These are phyloP conservation scores for Rhododendron mucronatum DNA, from an alignment of 148 eudicot species.

Conservation along the genomic window DNA sequence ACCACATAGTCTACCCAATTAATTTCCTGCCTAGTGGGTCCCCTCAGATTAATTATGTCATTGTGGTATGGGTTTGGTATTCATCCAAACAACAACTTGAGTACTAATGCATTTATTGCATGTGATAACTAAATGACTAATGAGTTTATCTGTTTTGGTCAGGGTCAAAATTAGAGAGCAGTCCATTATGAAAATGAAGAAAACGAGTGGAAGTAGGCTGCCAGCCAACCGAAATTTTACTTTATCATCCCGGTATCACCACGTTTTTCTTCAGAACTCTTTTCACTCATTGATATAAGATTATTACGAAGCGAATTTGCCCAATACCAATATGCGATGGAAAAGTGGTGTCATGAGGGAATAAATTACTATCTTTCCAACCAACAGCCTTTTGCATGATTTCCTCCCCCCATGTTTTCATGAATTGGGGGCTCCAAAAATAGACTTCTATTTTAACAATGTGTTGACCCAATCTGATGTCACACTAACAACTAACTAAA, in stretches of 20 bases:
- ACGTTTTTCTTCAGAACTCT: background rate
- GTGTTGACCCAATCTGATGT: background rate
- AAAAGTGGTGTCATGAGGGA: background rate
- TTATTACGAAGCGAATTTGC: background rate
- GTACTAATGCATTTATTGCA: background rate
- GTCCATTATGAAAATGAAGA: background rate
- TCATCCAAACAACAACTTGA: background rate
- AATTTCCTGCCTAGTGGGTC: background rate
- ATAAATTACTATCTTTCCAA: background rate
- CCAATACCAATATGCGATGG: background rate
- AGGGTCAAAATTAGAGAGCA: background rate
- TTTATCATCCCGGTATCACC: no score
- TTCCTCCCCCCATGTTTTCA: background rate
- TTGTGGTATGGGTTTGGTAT: background rate
- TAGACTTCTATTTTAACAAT: background rate
- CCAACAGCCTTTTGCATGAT: background rate
- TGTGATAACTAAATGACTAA: background rate
- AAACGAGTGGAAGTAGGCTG: background rate
- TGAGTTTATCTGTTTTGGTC: background rate
- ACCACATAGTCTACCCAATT: background rate
- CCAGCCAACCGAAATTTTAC: background rate
- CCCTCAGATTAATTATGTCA: background rate
- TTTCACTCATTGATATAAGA: background rate
- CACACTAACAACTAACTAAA: background rate
- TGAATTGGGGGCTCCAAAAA: background rate